Evolutionary conservation across 441 rosid genomes (phyloP).

Genomic region (Gossypium davidsonii): DNA sequence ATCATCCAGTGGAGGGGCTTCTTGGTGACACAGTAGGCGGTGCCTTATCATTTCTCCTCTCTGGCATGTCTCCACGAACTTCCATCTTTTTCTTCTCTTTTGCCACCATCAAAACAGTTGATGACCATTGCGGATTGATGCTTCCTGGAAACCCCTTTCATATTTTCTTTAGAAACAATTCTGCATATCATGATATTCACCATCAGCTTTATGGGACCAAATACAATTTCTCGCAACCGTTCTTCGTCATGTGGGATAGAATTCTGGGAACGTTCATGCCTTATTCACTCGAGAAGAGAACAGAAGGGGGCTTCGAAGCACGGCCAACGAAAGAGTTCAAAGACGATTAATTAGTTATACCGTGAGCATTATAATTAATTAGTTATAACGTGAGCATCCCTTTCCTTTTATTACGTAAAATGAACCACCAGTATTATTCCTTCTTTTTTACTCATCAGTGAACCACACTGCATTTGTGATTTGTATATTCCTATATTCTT

Average conservation of each 20-base stretch:
- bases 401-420: background rate
- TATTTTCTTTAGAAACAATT: slow-evolving; percentile 69
- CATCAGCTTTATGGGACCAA: slow-evolving; percentile 88
- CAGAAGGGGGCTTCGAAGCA: slow-evolving; percentile 68
- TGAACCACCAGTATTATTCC: background rate
- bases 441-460: background rate
- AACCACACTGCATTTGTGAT: slow-evolving; percentile 1
- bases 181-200: slow-evolving; percentile 91
- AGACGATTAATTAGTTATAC: slow-evolving; percentile 28
- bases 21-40: slow-evolving; percentile 88
- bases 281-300: slow-evolving; percentile 68
- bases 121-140: slow-evolving; percentile 89
- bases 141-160: slow-evolving; percentile 95
- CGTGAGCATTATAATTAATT: slow-evolving; percentile 20
- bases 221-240: slow-evolving; percentile 92
- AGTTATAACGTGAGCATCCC: slow-evolving; percentile 1
- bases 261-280: slow-evolving; percentile 91
- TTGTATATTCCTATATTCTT: background rate
- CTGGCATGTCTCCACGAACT: slow-evolving; percentile 85
- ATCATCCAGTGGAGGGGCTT: slow-evolving; percentile 87
- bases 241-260: slow-evolving; percentile 87
- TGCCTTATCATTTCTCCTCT: slow-evolving; percentile 77
- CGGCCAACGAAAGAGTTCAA: slow-evolving; percentile 57
- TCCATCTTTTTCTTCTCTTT: slow-evolving; percentile 90
- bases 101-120: slow-evolving; percentile 86